A percentile compares a stretch with the other conserved stretches of the same genome.
phyloP scores from a whole-genome alignment of 208 protist species.

The Trypanosomatidae sp. region DNA sequence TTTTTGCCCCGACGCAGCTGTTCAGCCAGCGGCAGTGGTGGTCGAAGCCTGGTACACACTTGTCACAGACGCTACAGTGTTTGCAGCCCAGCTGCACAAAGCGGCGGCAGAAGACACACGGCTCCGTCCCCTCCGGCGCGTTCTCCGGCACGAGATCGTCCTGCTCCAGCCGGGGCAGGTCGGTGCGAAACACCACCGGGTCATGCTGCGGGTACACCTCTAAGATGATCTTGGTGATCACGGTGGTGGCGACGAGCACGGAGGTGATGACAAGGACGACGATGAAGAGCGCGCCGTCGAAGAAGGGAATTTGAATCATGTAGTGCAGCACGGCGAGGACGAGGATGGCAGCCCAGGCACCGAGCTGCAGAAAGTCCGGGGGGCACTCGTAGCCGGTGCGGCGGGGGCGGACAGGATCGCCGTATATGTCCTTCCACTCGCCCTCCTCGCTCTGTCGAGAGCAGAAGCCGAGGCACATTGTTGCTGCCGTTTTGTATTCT shows the following conservation, averaged over 20 bases:
- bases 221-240: constrained; percentile 64
- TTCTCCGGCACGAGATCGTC: constrained; percentile 49
- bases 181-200: constrained; percentile 55
- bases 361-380: constrained; percentile 69
- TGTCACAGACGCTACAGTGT: constrained; percentile 91
- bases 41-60: constrained; percentile 90
- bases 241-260: constrained; percentile 43
- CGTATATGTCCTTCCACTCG: constrained; percentile 80
- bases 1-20: constrained; percentile 78
- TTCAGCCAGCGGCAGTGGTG: constrained; percentile 94
- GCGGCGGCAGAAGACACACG: constrained; percentile 82
- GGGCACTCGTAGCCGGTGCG: constrained; percentile 77
- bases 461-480: constrained; percentile 36
- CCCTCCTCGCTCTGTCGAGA: constrained; percentile 35
- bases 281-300: constrained; percentile 42
- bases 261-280: too few relatives aligned
- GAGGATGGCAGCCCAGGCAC: constrained; percentile 63
- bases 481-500: too few relatives aligned
- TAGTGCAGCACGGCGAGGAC: constrained; percentile 52
- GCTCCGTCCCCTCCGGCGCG: constrained; percentile 36
- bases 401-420: constrained; percentile 74
- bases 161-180: constrained; percentile 52
- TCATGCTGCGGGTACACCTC: constrained; percentile 75
- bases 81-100: constrained; percentile 75
- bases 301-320: constrained; percentile 65